Base-by-base conservation (phyloP, 352 stramenopile species). In the Thalassiosira sp. region DNA sequence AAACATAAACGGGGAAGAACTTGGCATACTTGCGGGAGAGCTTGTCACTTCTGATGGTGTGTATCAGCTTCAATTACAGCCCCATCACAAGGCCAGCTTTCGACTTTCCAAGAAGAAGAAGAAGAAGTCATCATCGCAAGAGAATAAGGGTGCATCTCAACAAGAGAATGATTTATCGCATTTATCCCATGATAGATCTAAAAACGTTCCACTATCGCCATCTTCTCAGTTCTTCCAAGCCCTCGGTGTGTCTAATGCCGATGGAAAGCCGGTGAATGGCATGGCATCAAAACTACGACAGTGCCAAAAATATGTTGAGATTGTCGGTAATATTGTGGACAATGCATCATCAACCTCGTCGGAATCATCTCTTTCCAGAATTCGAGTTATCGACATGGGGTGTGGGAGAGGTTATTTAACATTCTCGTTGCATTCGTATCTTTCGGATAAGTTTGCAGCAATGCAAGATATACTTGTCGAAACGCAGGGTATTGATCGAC, bases 251-350 rank as follows among this genome's bases (percentile, higher is more conserved):
- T 77, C 80, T 0, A 82, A 87, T 48, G 27, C 61, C 0, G 53
- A 90, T 42, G 84, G 86, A 5, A 89, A 86, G 24, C 88, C 88
- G 3, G 58, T 76, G n/a, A 40, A 52, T 48, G 73, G 71, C 3
- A 92, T 89, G 82, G 58, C 80, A 18, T 90, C 82, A 1, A 93
- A 94, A 69, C 58, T 91, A 18, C 33, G 76, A 27, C 89, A 94
- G 59, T 91, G 84, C 68, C 79, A 93, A 72, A 92, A 90, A 45
- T 93, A 93, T 86, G 89, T 94, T 0, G 85, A 94, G 67, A 90
- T 92, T 56, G 81, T 91, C 0, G 63, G 61, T 0, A 67, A 60
- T 7, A 52, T 90, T 2, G 62, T 91, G 27, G 68, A 84, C 16
- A 57, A 76, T 35, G 62, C 24, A 7, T 8, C 67, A 13, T 16